Percentiles rank a stretch among this genome's conserved stretches.
Evolutionary conservation across 495 filamentous ascomycete genomes (phyloP).

Genomic region (Penicillium salamii): DNA sequence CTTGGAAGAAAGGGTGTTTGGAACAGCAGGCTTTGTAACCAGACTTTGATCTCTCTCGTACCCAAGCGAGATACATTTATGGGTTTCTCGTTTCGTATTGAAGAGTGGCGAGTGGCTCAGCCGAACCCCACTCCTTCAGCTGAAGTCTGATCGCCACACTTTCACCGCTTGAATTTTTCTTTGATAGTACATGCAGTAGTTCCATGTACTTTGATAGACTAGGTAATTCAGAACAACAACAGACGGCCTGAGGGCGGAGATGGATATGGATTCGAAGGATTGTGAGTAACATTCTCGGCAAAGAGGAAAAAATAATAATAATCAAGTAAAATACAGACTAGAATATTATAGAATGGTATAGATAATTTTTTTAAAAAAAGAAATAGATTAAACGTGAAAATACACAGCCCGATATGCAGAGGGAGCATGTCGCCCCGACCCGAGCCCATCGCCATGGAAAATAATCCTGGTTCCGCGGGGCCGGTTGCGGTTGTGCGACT

Average conservation of each 20-base stretch:
- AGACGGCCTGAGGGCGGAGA: background rate
- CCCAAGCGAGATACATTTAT: background rate
- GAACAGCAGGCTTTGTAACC: constrained; percentile 8
- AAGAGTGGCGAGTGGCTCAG: constrained; percentile 19
- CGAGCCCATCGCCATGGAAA: constrained; percentile 30
- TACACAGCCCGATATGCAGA: constrained; percentile 1
- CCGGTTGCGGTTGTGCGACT: constrained; percentile 33
- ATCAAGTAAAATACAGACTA: too few species aligned
- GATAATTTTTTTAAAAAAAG: too few species aligned
- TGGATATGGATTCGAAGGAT: background rate
- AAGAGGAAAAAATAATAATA: too few species aligned
- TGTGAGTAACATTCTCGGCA: too few species aligned
- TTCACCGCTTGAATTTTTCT: constrained; percentile 21
- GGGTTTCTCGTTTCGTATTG: constrained; percentile 11
- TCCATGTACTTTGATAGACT: constrained; percentile 17
- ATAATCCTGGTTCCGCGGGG: constrained; percentile 31
- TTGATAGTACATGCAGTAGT: constrained; percentile 27
- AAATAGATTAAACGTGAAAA: background rate
- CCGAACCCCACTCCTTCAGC: constrained; percentile 28
- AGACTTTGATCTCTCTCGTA: too few species aligned
- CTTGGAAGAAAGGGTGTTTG: too few species aligned
- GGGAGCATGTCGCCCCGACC: constrained; percentile 25
- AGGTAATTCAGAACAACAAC: background rate
- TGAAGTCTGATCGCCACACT: constrained; percentile 34
- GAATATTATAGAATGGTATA: too few species aligned